A percentile compares a stretch with the other conserved stretches of the same genome.
These are phyloP conservation scores for Ilex paraguariensis DNA, from an alignment of 305 asterid genomes.

Conservation along the genomic window DNA sequence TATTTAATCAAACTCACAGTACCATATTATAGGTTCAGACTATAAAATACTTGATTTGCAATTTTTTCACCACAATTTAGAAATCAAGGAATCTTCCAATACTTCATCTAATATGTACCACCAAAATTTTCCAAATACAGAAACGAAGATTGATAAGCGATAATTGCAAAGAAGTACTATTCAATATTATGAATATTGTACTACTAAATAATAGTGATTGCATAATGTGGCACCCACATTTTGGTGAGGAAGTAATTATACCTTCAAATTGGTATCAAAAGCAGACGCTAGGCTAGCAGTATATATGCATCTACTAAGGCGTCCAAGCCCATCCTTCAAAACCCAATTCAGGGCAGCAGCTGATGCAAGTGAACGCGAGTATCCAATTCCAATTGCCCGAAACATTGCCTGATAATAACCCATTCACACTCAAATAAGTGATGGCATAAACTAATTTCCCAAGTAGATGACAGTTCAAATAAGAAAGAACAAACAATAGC, in stretches of 20 bases:
- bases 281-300: conserved; percentile 92
- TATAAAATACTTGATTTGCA: not conserved
- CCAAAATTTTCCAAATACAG: too few relatives aligned
- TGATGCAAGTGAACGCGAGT: conserved; percentile 75
- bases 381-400: conserved; percentile 92
- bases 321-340: conserved; percentile 93
- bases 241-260: conserved; percentile 8
- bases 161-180: too few relatives aligned
- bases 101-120: too few relatives aligned
- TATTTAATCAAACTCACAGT: not conserved
- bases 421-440: too few relatives aligned
- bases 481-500: too few relatives aligned
- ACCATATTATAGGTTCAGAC: not conserved
- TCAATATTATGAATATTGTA: too few relatives aligned
- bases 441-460: too few relatives aligned
- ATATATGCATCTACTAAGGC: conserved; percentile 87
- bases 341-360: conserved; percentile 98
- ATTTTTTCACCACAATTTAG: not conserved
- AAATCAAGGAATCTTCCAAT: too few relatives aligned
- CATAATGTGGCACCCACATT: too few relatives aligned
- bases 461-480: too few relatives aligned
- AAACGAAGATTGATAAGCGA: too few relatives aligned
- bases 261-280: conserved; percentile 96
- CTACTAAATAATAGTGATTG: too few relatives aligned
- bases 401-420: conserved; percentile 61